phyloP scores from a whole-genome alignment of 1,139 yeast species.

The Geotrichum aggregatum region DNA sequence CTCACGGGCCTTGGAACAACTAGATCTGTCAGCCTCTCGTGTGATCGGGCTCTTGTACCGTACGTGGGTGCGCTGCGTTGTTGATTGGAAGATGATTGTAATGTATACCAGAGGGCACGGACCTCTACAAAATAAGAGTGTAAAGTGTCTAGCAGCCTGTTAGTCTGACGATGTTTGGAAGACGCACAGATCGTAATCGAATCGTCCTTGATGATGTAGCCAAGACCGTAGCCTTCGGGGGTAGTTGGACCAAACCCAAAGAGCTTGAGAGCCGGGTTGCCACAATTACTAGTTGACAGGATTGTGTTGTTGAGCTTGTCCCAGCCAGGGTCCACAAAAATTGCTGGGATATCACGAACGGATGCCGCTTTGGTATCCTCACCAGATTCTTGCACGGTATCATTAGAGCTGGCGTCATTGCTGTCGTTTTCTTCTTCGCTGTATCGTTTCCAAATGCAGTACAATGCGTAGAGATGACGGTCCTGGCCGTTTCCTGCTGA shows the following conservation, averaged over 20 bases:
- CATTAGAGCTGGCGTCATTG: conserved; percentile 28
- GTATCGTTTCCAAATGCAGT: conserved; percentile 82
- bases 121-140: conserved; percentile 65
- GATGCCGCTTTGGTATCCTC: conserved; percentile 10
- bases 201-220: conserved; percentile 82
- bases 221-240: conserved; percentile 87
- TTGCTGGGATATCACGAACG: conserved; percentile 45
- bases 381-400: conserved; percentile 18
- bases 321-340: conserved; percentile 81
- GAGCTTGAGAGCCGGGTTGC: conserved; percentile 79
- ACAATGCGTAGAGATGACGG: conserved; percentile 81
- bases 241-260: conserved; percentile 94
- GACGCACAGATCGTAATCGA: conserved; percentile 82
- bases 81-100: background rate
- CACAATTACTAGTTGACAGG: conserved; percentile 66
- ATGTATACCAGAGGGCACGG: conserved; percentile 45
- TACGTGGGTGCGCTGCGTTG: conserved; percentile 19
- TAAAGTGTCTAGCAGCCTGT: conserved; percentile 71
- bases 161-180: conserved; percentile 86
- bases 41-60: conserved; percentile 30
- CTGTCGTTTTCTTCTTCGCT: conserved; percentile 45
- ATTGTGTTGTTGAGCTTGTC: conserved; percentile 61
- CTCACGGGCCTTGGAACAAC: conserved; percentile 16
- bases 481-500: conserved; percentile 82
- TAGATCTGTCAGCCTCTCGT: conserved; percentile 25